A percentile compares a stretch with the other conserved stretches of the same genome.
Evolutionary conservation across 345 rosid species (phyloP).

Genomic region (Gossypium anomalum): DNA sequence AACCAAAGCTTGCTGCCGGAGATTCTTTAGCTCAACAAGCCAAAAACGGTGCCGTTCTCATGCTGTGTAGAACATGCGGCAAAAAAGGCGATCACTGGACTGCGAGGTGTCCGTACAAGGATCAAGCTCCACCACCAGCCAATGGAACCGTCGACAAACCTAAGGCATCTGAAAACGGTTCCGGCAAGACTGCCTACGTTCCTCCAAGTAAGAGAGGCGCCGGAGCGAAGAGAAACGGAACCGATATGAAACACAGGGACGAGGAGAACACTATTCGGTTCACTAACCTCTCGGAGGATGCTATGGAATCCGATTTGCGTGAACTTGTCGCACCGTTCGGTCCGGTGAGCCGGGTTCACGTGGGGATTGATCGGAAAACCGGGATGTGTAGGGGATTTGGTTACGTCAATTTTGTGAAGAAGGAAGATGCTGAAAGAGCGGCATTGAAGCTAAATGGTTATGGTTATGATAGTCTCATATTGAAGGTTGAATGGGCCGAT

Average conservation of each 20-base stretch:
- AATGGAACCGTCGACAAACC: constrained; percentile 65
- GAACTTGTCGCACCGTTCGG: constrained; percentile 87
- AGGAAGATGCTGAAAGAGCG: constrained; percentile 85
- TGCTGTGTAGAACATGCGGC: constrained; percentile 82
- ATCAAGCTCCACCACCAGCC: constrained; percentile 48
- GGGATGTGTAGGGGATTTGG: constrained; percentile 90
- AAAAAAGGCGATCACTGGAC: constrained; percentile 98
- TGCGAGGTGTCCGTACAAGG: constrained; percentile 81
- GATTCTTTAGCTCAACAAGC: constrained; percentile 60
- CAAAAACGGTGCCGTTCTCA: constrained; percentile 73
- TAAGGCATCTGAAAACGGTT: constrained; percentile 37
- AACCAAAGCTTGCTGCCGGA: constrained; percentile 39
- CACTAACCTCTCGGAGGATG: constrained; percentile 81
- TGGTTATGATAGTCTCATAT: constrained; percentile 90
- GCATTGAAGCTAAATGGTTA: constrained; percentile 82
- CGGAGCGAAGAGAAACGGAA: constrained; percentile 65
- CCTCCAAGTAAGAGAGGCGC: constrained; percentile 64
- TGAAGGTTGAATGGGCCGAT: constrained; percentile 87
- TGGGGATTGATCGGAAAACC: constrained; percentile 81
- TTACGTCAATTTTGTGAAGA: constrained; percentile 75
- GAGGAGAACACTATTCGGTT: constrained; percentile 88
- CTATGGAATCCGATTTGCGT: constrained; percentile 70
- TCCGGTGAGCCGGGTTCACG: constrained; percentile 70
- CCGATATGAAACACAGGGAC: constrained; percentile 86
- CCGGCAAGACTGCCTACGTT: constrained; percentile 57